Base-by-base conservation (phyloP, 495 filamentous ascomycete species). In the Xylaria castorea region DNA sequence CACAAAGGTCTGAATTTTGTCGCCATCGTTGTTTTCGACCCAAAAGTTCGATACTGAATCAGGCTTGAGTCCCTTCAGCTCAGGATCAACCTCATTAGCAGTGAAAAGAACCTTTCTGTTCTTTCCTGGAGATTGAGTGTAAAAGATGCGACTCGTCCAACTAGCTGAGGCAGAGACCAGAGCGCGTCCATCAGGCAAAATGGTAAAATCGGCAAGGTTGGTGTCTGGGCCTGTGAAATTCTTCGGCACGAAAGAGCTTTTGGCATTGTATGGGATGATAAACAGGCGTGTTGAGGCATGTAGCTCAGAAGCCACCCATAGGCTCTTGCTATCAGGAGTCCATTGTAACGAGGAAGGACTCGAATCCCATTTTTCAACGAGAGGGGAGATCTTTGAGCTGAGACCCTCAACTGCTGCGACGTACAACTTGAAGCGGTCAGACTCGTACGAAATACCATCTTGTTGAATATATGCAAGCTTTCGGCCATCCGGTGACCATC, bases 31-130 rank as follows among this genome's bases (percentile, higher is more conserved):
- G 6, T 75, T 74, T 58, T 77, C 73, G 50, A 71, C 72, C 71
- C 73, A 79, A 44, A 75, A 67, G 48, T 79, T 73, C 14, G 73
- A 74, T 7, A 77, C 73, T 38, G 74, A 72, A 40, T 58, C 42
- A n/a, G 11, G 85, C 81, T 92, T 92, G 92, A 27, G 82, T 73
- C 14, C 80, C 72, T 32, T 27, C 22, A 69, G 53, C 25, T 69
- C 66, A 12, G 66, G 50, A 5, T 69, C 66, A 22, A 94, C 86
- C 62, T 94, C 92, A 72, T 91, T 90, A 18, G 89, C 83, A 2
- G 89, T 88, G 80, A 93, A 93, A 78, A 91, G 93, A 32, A 92
- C 86, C 77, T 94, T 92, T 70, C 93, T 92, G 40, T 85, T 88
- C 12, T 87, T 82, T 18, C 92, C 82, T 75, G 91, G 87, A 9